Conservation (phyloP, 1,139 yeast genomes). For the Taphrina betulina region DNA sequence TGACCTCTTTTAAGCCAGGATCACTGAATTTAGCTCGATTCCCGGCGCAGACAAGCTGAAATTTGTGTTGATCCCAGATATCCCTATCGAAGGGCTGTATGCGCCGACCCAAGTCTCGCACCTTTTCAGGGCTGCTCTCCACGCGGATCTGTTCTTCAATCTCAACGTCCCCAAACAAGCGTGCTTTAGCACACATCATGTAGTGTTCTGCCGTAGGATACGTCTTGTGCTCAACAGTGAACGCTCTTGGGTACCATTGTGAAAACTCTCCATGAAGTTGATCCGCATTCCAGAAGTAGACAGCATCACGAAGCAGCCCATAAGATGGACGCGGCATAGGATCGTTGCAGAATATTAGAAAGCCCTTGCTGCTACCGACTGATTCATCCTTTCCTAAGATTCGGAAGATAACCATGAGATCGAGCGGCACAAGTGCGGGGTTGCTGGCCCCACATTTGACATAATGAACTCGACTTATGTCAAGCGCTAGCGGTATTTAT, state of each 20-base stretch:
- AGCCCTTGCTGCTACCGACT: too few species aligned
- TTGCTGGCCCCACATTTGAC: too few species aligned
- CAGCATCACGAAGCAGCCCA: too few species aligned
- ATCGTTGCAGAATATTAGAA: too few species aligned
- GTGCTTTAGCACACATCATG: conserved; percentile 10
- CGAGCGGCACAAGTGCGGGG: too few species aligned
- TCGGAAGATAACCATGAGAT: too few species aligned
- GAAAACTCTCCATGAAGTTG: conserved; percentile 11
- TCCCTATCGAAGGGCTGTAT: conserved; percentile 1
- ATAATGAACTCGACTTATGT: too few species aligned
- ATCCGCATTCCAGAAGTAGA: conserved; percentile 12
- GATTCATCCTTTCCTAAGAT: too few species aligned
- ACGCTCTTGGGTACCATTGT: conserved; percentile 1
- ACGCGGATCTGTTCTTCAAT: background rate
- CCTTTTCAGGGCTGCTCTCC: background rate
- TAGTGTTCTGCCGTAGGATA: conserved; percentile 13
- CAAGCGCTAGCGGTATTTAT: too few species aligned
- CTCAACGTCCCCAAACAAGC: conserved; percentile 1
- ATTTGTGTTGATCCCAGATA: background rate
- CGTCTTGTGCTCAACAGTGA: background rate
- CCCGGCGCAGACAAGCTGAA: conserved; percentile 5
- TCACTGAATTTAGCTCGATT: conserved; percentile 6
- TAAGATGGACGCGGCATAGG: too few species aligned
- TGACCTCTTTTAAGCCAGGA: background rate
- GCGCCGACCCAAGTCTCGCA: conserved; percentile 5